Conservation (phyloP, 352 stramenopile genomes). For the Globisporangium takayamanum region DNA sequence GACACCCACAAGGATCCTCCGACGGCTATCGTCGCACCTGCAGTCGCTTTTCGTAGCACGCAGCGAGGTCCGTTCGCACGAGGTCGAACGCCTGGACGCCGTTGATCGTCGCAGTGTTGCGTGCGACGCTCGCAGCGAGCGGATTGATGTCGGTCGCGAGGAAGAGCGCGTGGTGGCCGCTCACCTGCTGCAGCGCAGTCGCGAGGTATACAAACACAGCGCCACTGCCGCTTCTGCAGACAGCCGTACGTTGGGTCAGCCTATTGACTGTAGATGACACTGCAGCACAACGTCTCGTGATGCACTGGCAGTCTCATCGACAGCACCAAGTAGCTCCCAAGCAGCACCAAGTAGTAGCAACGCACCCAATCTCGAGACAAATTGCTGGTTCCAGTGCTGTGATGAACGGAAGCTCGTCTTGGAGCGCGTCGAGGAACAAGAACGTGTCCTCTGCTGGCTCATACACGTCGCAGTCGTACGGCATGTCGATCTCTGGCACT, state of each 20-base stretch:
- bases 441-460: conserved; percentile 97
- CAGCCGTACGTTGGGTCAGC: conserved; percentile 13
- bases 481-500: conserved; percentile 68
- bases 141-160: conserved; percentile 94
- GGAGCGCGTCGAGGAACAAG: conserved; percentile 93
- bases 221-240: conserved; percentile 39
- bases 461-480: conserved; percentile 91
- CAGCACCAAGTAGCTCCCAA: background rate
- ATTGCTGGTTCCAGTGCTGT: conserved; percentile 47
- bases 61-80: conserved; percentile 82
- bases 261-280: background rate
- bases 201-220: conserved; percentile 68
- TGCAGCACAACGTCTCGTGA: background rate
- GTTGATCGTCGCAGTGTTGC: conserved; percentile 85
- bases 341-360: background rate
- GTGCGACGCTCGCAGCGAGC: conserved; percentile 72
- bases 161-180: conserved; percentile 42
- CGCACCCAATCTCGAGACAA: conserved; percentile 87
- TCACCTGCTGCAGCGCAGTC: conserved; percentile 64
- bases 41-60: conserved; percentile 50
- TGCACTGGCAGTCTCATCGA: background rate
- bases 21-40: conserved; percentile 18
- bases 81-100: conserved; percentile 61
- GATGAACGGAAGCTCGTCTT: conserved; percentile 77
- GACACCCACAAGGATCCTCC: no score